Evolutionary conservation across 208 protist genomes (phyloP), one percentile per base, ranked within the genome.

Genomic region (Leishmania braziliensis): DNA sequence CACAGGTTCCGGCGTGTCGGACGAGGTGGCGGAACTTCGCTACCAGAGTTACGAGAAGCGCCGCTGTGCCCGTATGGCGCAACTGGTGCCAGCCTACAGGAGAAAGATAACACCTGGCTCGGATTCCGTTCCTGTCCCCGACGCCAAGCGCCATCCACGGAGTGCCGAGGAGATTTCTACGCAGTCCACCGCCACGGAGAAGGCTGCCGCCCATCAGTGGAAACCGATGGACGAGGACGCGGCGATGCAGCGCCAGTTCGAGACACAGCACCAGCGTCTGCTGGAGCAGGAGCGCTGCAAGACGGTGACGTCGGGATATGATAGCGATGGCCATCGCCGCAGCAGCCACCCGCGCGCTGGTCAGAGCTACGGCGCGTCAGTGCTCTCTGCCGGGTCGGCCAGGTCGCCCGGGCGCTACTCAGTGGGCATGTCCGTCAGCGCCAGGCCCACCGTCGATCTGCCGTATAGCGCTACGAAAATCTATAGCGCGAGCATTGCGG

Each of bases 11-110:
- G 82, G 72, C 39, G 88, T 95, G 20, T 80, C 86, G 4, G 75
- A 84, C 36, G 80, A 91, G 58, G 66, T 92, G 23, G 92, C 88
- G 6, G 77, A 82, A 23, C 78, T 95, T 70, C 94, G 92, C 50
- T 88, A 88, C 68, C 72, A 84, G 39, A 89, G 87, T 72, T 97
- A 92, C 82, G 91, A 95, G 82, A 91, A 92, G 75, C 90, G 91
- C 62, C 87, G 90, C 18, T 71, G 90, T 62, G 85, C 79, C 51
- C 89, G 88, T 68, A 84, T 97, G 84, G 83, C 75, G n/a, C 66
- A 84, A 56, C 88, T 95, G 36, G 51, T 77, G 63, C 81, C 83
- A 16, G 68, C 77, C 39, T 90, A 90, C 77, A 62, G 82, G 51
- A 75, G 69, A 4, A 48, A 3, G 26, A 5, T 43, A 4, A 29